A percentile compares a stretch with the other conserved stretches of the same genome.
Evolutionary conservation across 352 stramenopile species (phyloP).

Genomic region (Phytophthora fragariaefolia): DNA sequence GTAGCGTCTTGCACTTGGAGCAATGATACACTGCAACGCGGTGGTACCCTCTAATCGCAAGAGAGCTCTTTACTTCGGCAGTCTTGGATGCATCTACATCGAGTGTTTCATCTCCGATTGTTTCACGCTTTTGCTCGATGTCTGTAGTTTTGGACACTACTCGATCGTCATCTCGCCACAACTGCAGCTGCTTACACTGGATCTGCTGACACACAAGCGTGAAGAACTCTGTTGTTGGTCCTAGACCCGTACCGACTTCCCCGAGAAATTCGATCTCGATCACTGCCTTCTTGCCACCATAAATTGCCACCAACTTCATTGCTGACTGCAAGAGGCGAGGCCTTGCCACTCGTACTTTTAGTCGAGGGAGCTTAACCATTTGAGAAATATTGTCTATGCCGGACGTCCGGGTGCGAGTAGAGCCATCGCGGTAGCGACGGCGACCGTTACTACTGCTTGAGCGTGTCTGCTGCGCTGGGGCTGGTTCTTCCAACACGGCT

Average conservation of each 20-base stretch:
- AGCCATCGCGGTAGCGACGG: constrained; percentile 46
- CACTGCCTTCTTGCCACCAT: constrained; percentile 76
- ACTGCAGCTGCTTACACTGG: constrained; percentile 56
- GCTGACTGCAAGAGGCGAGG: constrained; percentile 69
- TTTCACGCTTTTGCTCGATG: constrained; percentile 24
- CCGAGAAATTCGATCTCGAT: constrained; percentile 85
- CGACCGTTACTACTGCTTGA: constrained; percentile 21
- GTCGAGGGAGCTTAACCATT: constrained; percentile 76
- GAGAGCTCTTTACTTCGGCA: constrained; percentile 19
- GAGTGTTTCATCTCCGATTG: constrained; percentile 15
- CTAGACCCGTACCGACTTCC: constrained; percentile 77
- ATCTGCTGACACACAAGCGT: constrained; percentile 79
- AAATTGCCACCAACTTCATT: constrained; percentile 75
- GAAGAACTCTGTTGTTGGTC: constrained; percentile 83
- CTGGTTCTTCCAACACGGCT: constrained; percentile 58
- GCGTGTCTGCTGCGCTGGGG: constrained; percentile 9
- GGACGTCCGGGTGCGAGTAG: constrained; percentile 40
- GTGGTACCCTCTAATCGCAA: constrained; percentile 74
- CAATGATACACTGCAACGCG: constrained; percentile 75
- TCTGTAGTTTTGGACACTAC: constrained; percentile 1
- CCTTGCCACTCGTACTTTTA: constrained; percentile 78
- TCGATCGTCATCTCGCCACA: constrained; percentile 66
- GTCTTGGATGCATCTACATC: constrained; percentile 8
- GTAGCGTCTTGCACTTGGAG: constrained; percentile 49
- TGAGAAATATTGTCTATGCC: constrained; percentile 58